Evolutionary conservation across 163 green algal genomes (phyloP).

Genomic region (Botryococcus braunii): DNA sequence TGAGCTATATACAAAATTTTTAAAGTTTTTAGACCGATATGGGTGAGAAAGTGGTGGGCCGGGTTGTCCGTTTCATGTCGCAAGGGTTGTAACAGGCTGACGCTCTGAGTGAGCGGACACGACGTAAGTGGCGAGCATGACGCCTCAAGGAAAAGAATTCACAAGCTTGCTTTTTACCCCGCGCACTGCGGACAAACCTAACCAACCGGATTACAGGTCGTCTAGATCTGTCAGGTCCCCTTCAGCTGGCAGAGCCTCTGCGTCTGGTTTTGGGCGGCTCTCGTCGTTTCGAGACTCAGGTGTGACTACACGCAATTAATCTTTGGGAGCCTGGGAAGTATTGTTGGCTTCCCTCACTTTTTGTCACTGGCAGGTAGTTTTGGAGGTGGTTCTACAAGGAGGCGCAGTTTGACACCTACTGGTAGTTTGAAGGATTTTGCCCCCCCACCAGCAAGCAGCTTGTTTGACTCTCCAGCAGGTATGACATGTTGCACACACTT

Average conservation of each 20-base stretch:
- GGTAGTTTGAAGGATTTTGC: slow-evolving; percentile 2
- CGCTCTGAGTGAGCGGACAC: too few relatives aligned
- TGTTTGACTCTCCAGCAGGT: neutral
- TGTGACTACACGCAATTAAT: neutral
- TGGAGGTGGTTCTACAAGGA: slow-evolving; percentile 4
- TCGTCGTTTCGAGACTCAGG: neutral
- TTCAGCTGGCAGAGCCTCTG: neutral
- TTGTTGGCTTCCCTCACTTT: too few relatives aligned
- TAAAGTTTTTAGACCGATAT: too few relatives aligned
- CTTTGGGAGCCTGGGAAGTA: too few relatives aligned
- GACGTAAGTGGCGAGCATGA: too few relatives aligned
- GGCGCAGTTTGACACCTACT: slow-evolving; percentile 6
- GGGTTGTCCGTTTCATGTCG: too few relatives aligned
- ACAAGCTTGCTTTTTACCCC: slow-evolving; percentile 6
- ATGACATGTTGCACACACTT: neutral
- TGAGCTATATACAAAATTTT: too few relatives aligned
- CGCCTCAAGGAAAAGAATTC: slow-evolving; percentile 4
- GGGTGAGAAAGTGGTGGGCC: too few relatives aligned
- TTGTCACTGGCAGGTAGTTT: neutral
- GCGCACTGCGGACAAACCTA: neutral
- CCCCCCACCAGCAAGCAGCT: neutral
- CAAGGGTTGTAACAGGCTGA: too few relatives aligned
- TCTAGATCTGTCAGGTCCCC: neutral
- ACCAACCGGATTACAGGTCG: slow-evolving; percentile 1
- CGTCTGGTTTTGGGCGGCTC: neutral